These are phyloP conservation scores for Dendrostoma leiphaemia DNA, from an alignment of 2,329 filamentous ascomycete genomes.

Conservation along the genomic window DNA sequence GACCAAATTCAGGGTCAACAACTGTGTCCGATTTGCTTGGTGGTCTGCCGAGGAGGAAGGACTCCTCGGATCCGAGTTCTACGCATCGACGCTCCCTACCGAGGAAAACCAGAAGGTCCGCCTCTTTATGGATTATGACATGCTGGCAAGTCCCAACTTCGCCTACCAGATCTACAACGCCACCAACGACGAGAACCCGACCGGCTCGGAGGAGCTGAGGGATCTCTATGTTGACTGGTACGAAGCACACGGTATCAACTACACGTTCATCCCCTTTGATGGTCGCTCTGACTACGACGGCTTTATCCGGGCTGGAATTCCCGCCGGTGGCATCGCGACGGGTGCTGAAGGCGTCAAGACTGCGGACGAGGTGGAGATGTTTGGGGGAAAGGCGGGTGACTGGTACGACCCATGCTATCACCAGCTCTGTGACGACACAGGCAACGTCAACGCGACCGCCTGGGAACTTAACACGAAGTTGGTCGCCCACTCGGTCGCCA, in stretches of 20 bases:
- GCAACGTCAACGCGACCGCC: conserved; percentile 57
- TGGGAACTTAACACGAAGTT: conserved; percentile 59
- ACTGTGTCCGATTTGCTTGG: conserved; percentile 67
- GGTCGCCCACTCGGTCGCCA: conserved; percentile 21
- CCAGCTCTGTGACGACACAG: conserved; percentile 58
- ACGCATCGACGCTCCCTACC: conserved; percentile 51
- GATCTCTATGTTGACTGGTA: conserved; percentile 69
- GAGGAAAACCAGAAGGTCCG: conserved; percentile 63
- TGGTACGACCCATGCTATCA: conserved; percentile 62
- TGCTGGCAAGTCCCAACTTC: conserved; percentile 66
- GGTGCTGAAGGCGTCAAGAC: conserved; percentile 78
- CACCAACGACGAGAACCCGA: conserved; percentile 67
- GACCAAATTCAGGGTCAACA: conserved; percentile 56
- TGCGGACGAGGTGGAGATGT: conserved; percentile 59
- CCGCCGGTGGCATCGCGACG: conserved; percentile 73
- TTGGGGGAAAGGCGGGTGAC: conserved; percentile 67
- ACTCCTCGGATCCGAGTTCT: conserved; percentile 62
- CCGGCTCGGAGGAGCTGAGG: conserved; percentile 67
- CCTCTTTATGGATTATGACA: conserved; percentile 69
- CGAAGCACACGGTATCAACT: conserved; percentile 57
- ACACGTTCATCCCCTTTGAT: conserved; percentile 72
- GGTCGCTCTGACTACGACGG: conserved; percentile 78
- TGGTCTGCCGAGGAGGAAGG: conserved; percentile 68
- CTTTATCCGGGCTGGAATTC: conserved; percentile 72
- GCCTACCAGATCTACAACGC: conserved; percentile 70